Evolutionary conservation across 2,329 filamentous ascomycete species (phyloP).

Genomic region (Nannizzia gypsea): DNA sequence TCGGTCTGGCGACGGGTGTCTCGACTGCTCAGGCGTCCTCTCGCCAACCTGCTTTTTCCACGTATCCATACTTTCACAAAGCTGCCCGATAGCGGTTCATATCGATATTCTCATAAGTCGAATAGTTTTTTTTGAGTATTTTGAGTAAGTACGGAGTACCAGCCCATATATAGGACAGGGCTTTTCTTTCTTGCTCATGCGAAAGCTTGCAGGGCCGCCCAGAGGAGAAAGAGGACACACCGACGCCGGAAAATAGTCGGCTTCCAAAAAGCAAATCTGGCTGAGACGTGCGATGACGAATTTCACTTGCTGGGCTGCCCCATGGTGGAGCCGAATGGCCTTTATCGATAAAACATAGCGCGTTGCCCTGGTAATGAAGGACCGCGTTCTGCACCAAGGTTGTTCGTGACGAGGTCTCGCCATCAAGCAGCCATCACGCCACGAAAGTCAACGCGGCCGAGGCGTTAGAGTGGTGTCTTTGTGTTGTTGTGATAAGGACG

Average conservation of each 20-base stretch:
- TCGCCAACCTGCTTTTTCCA: constrained; percentile 11
- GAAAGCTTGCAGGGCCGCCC: not conserved
- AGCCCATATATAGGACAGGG: not conserved
- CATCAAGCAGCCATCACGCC: not conserved
- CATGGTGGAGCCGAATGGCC: not conserved
- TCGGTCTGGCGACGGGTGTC: constrained; percentile 4
- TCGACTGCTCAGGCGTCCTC: not conserved
- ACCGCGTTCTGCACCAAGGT: not conserved
- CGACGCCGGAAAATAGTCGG: not conserved
- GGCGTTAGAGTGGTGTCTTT: not conserved
- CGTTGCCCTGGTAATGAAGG: not conserved
- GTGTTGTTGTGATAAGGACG: not conserved
- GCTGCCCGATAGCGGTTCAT: not conserved
- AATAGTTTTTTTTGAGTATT: not conserved
- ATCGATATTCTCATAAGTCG: not conserved
- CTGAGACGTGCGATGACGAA: not conserved
- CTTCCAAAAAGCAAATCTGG: constrained; percentile 1
- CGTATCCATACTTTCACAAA: constrained; percentile 10
- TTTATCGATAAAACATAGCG: not conserved
- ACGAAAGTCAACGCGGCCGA: not conserved
- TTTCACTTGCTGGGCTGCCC: not conserved
- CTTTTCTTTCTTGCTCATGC: not conserved
- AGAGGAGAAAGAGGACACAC: not conserved
- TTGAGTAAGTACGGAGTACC: too few species aligned
- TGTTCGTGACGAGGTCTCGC: not conserved